These are phyloP conservation scores for Fusarium tricinctum DNA, from an alignment of 2,329 filamentous ascomycete species.

Conservation along the genomic window DNA sequence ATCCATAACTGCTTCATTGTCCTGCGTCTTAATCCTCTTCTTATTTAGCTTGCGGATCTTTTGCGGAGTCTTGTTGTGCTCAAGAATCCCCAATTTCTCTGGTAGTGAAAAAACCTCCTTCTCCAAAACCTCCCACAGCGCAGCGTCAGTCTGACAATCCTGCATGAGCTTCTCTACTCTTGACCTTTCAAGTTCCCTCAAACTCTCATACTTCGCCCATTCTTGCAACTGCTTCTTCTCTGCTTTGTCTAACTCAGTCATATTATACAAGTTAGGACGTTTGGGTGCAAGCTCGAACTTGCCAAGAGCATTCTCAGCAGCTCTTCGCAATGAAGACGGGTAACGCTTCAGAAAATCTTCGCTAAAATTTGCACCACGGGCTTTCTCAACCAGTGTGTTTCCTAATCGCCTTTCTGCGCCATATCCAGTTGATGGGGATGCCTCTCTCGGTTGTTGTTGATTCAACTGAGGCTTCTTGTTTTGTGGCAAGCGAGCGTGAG, in stretches of 20 bases:
- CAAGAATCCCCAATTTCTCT: constrained; percentile 66
- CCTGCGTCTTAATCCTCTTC: background rate
- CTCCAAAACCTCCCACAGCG: constrained; percentile 77
- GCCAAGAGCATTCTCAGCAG: constrained; percentile 57
- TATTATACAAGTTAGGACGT: constrained; percentile 42
- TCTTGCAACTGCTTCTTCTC: constrained; percentile 55
- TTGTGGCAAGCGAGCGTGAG: constrained; percentile 53
- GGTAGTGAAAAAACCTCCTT: constrained; percentile 75
- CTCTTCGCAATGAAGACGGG: constrained; percentile 56
- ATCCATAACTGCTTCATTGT: constrained; percentile 61
- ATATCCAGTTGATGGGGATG: constrained; percentile 4
- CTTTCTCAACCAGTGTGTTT: constrained; percentile 54
- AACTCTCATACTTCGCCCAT: constrained; percentile 53
- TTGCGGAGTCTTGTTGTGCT: constrained; percentile 22
- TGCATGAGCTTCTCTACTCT: constrained; percentile 69
- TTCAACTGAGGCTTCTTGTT: constrained; percentile 42
- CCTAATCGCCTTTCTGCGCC: constrained; percentile 23
- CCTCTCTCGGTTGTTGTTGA: constrained; percentile 7
- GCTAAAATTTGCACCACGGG: constrained; percentile 51
- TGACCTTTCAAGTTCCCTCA: constrained; percentile 61
- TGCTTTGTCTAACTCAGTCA: constrained; percentile 52
- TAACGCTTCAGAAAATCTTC: constrained; percentile 57
- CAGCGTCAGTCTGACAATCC: constrained; percentile 69
- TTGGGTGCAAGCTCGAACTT: constrained; percentile 55
- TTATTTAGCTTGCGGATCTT: constrained; percentile 24